phyloP scores from a whole-genome alignment of 108 stramenopile genomes.

The Chaetoceros muelleri region DNA sequence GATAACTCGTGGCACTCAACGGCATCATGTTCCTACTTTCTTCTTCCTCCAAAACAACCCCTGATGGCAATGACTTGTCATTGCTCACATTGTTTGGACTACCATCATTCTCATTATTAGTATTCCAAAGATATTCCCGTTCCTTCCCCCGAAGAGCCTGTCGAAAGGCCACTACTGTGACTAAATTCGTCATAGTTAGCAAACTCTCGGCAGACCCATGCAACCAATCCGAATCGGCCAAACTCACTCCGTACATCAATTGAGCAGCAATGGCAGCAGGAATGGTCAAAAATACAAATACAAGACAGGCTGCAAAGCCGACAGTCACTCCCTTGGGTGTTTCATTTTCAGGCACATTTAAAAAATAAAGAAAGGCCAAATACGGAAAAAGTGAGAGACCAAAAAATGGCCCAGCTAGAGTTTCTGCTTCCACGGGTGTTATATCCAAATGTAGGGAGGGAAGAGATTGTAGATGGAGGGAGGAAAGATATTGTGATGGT shows the following conservation, averaged over 20 bases:
- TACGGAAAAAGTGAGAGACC: conserved; percentile 84
- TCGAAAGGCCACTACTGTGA: conserved; percentile 77
- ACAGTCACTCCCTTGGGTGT: conserved; percentile 81
- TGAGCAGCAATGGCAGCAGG: conserved; percentile 86
- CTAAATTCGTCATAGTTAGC: conserved; percentile 81
- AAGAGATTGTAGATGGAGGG: not conserved
- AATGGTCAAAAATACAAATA: conserved; percentile 88
- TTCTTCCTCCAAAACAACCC: no score
- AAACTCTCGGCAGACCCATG: conserved; percentile 86
- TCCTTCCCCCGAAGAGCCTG: conserved; percentile 60
- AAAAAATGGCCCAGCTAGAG: conserved; percentile 78
- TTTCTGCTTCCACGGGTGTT: conserved; percentile 32
- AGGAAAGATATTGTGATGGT: not conserved
- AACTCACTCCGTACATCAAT: conserved; percentile 68
- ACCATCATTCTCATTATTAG: not conserved
- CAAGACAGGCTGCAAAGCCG: conserved; percentile 79
- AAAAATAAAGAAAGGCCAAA: conserved; percentile 85
- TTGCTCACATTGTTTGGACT: no score
- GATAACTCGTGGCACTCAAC: conserved; percentile 34
- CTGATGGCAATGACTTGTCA: no score
- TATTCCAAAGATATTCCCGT: conserved; percentile 4
- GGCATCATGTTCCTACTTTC: conserved; percentile 26
- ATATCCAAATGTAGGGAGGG: not conserved
- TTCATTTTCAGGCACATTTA: conserved; percentile 61
- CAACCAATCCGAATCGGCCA: conserved; percentile 89